Percentiles rank a stretch among this genome's conserved stretches.
Evolutionary conservation across 1,139 yeast genomes (phyloP).

Genomic region (Protomyces pachydermus): DNA sequence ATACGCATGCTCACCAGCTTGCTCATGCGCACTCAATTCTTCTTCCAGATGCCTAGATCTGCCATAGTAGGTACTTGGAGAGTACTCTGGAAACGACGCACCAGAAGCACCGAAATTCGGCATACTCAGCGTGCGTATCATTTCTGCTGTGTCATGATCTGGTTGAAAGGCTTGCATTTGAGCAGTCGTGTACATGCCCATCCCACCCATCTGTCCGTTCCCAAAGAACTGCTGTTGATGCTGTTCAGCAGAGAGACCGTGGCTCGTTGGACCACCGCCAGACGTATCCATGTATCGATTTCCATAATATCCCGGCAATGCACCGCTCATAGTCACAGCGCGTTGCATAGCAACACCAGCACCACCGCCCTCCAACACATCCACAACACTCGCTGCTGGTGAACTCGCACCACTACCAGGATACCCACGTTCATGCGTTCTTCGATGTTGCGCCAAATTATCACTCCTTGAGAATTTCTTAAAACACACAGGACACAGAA

Average conservation of each 20-base stretch:
- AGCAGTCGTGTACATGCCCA: not conserved
- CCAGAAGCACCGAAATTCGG: not conserved
- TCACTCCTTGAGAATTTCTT: constrained; percentile 9
- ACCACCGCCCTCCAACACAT: not conserved
- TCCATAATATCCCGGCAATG: not conserved
- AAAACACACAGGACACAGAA: constrained; percentile 9
- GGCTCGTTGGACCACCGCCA: not conserved
- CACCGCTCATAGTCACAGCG: not conserved
- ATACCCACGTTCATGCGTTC: constrained; percentile 7
- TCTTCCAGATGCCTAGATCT: not conserved
- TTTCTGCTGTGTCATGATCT: not conserved
- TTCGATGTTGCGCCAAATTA: constrained; percentile 15
- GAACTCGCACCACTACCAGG: not conserved
- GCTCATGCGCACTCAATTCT: not conserved
- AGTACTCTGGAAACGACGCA: not conserved
- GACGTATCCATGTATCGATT: not conserved
- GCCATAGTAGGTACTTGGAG: not conserved
- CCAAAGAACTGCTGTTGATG: not conserved
- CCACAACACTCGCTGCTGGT: not conserved
- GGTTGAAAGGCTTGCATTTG: not conserved
- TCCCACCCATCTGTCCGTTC: not conserved
- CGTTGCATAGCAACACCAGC: not conserved
- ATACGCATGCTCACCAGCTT: not conserved
- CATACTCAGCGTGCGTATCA: not conserved
- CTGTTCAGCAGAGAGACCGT: not conserved